Percentiles rank a stretch among this genome's conserved stretches.
These are phyloP conservation scores for Cairneyella variabilis DNA, from an alignment of 495 filamentous ascomycete species.

Conservation along the genomic window DNA sequence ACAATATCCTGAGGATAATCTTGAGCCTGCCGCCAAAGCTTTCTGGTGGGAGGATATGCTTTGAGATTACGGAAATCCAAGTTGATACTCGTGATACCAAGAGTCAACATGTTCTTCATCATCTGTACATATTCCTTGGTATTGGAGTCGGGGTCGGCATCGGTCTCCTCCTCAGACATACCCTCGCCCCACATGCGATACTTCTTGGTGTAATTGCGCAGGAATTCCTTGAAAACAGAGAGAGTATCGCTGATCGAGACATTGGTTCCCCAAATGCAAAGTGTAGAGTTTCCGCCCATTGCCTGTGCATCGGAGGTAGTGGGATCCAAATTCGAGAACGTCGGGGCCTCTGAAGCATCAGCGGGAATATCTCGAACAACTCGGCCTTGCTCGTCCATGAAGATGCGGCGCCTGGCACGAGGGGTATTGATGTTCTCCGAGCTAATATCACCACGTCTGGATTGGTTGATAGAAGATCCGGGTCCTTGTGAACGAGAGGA, in stretches of 20 bases:
- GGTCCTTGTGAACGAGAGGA: conserved; percentile 51
- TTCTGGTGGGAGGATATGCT: conserved; percentile 84
- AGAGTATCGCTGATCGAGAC: conserved; percentile 89
- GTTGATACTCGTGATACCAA: conserved; percentile 80
- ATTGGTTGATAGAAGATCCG: conserved; percentile 41
- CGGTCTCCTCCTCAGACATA: conserved; percentile 70
- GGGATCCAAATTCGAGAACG: conserved; percentile 83
- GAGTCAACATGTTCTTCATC: conserved; percentile 82
- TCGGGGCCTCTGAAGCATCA: conserved; percentile 69
- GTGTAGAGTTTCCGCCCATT: conserved; percentile 72
- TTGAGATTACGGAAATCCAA: conserved; percentile 87
- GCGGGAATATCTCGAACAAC: conserved; percentile 53
- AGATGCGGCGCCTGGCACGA: conserved; percentile 62
- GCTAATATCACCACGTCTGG: conserved; percentile 78
- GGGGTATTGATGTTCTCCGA: conserved; percentile 69
- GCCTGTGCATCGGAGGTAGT: conserved; percentile 88
- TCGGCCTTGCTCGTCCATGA: conserved; percentile 78
- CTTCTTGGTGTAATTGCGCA: conserved; percentile 83
- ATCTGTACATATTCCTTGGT: conserved; percentile 79
- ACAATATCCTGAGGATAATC: conserved; percentile 94
- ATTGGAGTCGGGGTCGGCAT: conserved; percentile 55
- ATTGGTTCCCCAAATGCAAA: conserved; percentile 96
- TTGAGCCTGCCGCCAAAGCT: conserved; percentile 92
- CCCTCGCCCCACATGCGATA: conserved; percentile 90
- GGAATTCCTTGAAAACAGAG: conserved; percentile 81